phyloP scores from a whole-genome alignment of 129 eudicot genomes.

The Chrysanthemum makinoi region DNA sequence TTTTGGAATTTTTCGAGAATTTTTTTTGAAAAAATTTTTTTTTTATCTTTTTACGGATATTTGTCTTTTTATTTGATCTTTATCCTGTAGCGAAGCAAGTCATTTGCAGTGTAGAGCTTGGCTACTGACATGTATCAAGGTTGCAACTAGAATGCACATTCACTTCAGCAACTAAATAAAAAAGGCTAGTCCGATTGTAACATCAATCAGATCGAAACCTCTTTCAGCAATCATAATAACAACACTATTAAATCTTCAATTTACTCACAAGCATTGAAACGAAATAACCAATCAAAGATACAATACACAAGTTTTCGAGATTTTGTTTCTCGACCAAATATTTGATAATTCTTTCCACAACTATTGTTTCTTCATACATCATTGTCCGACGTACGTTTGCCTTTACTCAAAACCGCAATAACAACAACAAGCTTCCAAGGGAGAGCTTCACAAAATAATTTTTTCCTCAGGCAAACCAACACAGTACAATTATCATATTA shows the following conservation, averaged over 20 bases:
- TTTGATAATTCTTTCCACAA: slow-evolving; percentile 44
- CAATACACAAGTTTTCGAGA: slow-evolving; percentile 62
- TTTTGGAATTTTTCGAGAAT: too few relatives aligned
- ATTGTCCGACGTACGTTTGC: slow-evolving; percentile 74
- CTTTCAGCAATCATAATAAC: slow-evolving; percentile 80
- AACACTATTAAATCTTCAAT: slow-evolving; percentile 50
- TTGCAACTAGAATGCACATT: slow-evolving; percentile 35
- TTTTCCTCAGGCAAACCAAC: too few relatives aligned
- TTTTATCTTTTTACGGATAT: too few relatives aligned
- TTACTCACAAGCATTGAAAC: slow-evolving; percentile 65
- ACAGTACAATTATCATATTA: too few relatives aligned
- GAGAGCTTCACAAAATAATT: too few relatives aligned
- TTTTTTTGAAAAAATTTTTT: too few relatives aligned
- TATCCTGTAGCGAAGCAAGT: too few relatives aligned
- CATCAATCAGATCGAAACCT: slow-evolving; percentile 54
- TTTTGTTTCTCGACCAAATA: slow-evolving; percentile 60
- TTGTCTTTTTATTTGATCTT: too few relatives aligned
- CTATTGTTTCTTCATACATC: slow-evolving; percentile 38
- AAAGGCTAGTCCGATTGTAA: slow-evolving; percentile 54
- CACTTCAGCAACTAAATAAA: slow-evolving; percentile 66
- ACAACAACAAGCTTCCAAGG: too few relatives aligned
- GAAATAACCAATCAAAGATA: slow-evolving; percentile 86
- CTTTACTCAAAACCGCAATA: background rate
- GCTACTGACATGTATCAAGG: too few relatives aligned
- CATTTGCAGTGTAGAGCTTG: too few relatives aligned